Conservation (phyloP, 2,329 filamentous ascomycete species). For the Alternaria sp. region DNA sequence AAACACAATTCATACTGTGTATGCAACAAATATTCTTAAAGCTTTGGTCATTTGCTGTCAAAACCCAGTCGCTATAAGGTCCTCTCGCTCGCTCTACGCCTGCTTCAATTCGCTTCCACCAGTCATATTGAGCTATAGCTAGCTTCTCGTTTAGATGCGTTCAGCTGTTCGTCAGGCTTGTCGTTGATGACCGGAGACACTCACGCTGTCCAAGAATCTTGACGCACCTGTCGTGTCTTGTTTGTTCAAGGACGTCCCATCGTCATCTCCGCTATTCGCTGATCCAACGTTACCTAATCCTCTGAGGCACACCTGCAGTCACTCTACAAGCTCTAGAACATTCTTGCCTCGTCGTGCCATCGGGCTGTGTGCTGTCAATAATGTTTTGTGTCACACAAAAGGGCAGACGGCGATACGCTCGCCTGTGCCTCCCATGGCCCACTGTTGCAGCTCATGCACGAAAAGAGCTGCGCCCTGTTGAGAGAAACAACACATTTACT, state of each 20-base stretch:
- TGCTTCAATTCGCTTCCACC: not conserved
- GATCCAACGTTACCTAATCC: not conserved
- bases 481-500: constrained; percentile 1
- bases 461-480: constrained; percentile 19
- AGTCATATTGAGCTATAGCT: not conserved
- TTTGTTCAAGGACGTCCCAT: not conserved
- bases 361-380: not conserved
- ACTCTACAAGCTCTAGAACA: not conserved
- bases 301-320: too few species aligned
- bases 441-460: constrained; percentile 15
- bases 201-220: too few species aligned
- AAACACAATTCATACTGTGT: not conserved
- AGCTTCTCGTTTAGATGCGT: not conserved
- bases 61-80: not conserved
- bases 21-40: not conserved
- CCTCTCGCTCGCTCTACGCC: not conserved
- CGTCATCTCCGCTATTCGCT: not conserved
- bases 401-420: constrained; percentile 20
- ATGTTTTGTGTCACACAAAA: constrained; percentile 4
- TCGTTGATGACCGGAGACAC: too few species aligned
- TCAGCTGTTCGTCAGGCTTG: too few species aligned
- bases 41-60: not conserved
- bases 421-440: constrained; percentile 13
- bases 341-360: not conserved
- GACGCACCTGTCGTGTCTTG: too few species aligned